Evolutionary conservation across 2,329 filamentous ascomycete genomes (phyloP), one percentile per base, ranked within the genome.

Genomic region (Cyphellophora attinorum): DNA sequence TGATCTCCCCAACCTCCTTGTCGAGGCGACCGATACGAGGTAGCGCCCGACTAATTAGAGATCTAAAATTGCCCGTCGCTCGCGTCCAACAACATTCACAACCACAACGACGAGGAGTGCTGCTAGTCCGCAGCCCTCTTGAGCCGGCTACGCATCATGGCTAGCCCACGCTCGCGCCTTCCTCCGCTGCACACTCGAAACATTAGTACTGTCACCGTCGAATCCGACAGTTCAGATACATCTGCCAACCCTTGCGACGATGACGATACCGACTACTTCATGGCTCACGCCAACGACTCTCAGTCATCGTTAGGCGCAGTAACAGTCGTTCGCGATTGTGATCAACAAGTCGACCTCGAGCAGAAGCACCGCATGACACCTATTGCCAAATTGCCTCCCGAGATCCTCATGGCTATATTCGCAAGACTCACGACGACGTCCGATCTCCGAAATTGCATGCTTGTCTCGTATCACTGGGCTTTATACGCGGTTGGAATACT

Each of bases 401-500:
- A 98, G 67, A 82, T 98, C 42, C 77, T 96, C 55, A 95, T 98
- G 52, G 75, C 79, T 59, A 81, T 96, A 52, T 95, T 98, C 60
- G 71, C 83, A 21, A 91, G 86, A 58, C 74, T 98, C 38, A 79
- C 70, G 51, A 76, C 73, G 10, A 73, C 86, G 2, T 64, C 68
- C 29, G 89, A 98, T 53, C 72, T 95, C 48, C 73, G 85, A 47
- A 80, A 79, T 59, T 93, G 84, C 60, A 88, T 96, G 83, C 68
- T 91, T 45, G 88, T 94, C n/a, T 95, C 81, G 53, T 88, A 86
- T 59, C 76, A 81, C 43, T 98, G 91, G 91, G 83, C 91, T 17
- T 72, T 81, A 44, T 95, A 95, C 55, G 81, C 83, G 33, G 91
- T 96, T 47, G 89, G 91, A 44, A 72, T 94, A 46, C 70, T 98